Conservation (phyloP, 2,329 filamentous ascomycete genomes). For the Aquanectria penicillioides region DNA sequence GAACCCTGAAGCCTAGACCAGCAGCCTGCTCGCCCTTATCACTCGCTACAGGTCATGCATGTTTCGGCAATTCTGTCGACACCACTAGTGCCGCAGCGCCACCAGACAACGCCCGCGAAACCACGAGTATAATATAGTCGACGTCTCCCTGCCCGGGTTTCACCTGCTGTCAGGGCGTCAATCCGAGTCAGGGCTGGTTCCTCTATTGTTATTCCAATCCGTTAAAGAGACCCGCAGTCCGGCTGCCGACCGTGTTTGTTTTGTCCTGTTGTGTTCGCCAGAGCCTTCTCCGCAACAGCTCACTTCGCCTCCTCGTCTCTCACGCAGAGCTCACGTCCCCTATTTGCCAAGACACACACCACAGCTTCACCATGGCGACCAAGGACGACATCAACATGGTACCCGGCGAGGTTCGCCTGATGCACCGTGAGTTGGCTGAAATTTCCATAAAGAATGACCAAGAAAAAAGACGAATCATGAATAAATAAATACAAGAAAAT, state of each 20-base stretch:
- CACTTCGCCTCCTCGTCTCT: too few species aligned
- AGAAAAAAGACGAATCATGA: not conserved
- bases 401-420: constrained; percentile 31
- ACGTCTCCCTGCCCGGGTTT: not conserved
- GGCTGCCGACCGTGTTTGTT: too few species aligned
- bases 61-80: constrained; percentile 3
- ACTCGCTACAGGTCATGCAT: too few species aligned
- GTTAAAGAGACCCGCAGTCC: too few species aligned
- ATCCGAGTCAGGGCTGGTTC: too few species aligned
- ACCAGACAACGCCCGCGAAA: not conserved
- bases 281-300: too few species aligned
- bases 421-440: constrained; percentile 24
- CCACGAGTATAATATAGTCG: not conserved
- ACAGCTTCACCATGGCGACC: constrained; percentile 18
- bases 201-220: too few species aligned
- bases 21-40: constrained; percentile 4
- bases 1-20: constrained; percentile 7
- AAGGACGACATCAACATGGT: constrained; percentile 7
- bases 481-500: too few species aligned
- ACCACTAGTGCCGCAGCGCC: constrained; percentile 1
- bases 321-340: too few species aligned
- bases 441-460: not conserved
- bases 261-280: too few species aligned
- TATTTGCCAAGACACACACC: not conserved
- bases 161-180: too few species aligned